Evolutionary conservation across 2,329 filamentous ascomycete genomes (phyloP).

Genomic region (Pseudocercospora fuligena): DNA sequence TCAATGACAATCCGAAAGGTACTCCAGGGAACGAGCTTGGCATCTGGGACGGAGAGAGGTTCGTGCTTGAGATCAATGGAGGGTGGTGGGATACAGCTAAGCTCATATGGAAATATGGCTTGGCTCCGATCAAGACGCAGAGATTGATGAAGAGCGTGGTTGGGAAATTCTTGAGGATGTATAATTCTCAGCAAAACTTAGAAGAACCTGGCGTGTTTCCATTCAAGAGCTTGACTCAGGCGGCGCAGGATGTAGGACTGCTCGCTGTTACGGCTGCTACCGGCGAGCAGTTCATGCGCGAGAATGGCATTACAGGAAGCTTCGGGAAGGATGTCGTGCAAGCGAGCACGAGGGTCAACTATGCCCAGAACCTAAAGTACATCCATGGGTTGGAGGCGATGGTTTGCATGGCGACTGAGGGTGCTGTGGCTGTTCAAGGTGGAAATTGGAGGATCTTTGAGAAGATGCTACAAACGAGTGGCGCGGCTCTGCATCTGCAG

Average conservation of each 20-base stretch:
- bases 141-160: constrained; percentile 74
- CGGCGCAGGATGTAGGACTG: constrained; percentile 70
- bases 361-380: constrained; percentile 82
- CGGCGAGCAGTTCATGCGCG: constrained; percentile 72
- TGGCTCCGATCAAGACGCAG: constrained; percentile 74
- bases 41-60: constrained; percentile 80
- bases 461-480: constrained; percentile 72
- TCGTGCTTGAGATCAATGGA: constrained; percentile 66
- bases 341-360: constrained; percentile 90
- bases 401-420: constrained; percentile 88
- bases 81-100: constrained; percentile 75
- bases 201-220: constrained; percentile 68
- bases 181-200: constrained; percentile 57
- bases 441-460: constrained; percentile 96
- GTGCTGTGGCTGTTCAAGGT: constrained; percentile 76
- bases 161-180: constrained; percentile 76
- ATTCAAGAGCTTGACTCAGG: constrained; percentile 74
- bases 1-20: constrained; percentile 48
- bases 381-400: constrained; percentile 91
- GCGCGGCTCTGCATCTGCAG: constrained; percentile 66
- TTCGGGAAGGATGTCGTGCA: constrained; percentile 86
- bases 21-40: constrained; percentile 64
- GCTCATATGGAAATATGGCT: constrained; percentile 83
- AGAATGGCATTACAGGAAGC: constrained; percentile 67
- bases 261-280: constrained; percentile 69